These are phyloP conservation scores for Fragaria iinumae DNA, from an alignment of 306 rosid genomes.

Conservation along the genomic window DNA sequence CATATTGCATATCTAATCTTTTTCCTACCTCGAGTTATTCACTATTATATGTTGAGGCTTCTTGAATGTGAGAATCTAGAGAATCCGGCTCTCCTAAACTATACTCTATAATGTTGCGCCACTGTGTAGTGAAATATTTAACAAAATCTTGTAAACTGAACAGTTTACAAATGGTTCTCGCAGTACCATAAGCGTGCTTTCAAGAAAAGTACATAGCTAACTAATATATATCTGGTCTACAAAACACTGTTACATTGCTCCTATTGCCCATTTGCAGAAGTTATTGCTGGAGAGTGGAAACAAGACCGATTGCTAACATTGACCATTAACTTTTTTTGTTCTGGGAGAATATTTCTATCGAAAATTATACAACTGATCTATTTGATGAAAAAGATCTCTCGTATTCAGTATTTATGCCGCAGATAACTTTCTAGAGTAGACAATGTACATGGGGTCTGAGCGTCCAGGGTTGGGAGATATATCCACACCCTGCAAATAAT, in stretches of 20 bases:
- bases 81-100: background rate
- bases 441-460: slow-evolving; percentile 72
- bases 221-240: background rate
- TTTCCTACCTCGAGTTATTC: background rate
- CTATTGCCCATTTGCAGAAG: background rate
- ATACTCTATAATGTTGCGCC: background rate
- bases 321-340: background rate
- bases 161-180: background rate
- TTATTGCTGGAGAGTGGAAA: background rate
- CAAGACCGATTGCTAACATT: background rate
- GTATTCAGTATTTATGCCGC: slow-evolving; percentile 1
- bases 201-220: background rate
- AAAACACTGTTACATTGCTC: background rate
- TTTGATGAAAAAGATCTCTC: background rate
- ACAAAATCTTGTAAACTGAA: background rate
- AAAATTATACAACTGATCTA: background rate
- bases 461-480: slow-evolving; percentile 83
- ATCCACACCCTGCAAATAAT: slow-evolving; percentile 55
- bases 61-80: no score
- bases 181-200: background rate
- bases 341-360: background rate
- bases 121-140: background rate
- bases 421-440: slow-evolving; percentile 54
- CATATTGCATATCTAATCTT: background rate
- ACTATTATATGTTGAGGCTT: background rate